Evolutionary conservation across 768 basidiomycete species (phyloP).

Genomic region (Amanita inopinata): DNA sequence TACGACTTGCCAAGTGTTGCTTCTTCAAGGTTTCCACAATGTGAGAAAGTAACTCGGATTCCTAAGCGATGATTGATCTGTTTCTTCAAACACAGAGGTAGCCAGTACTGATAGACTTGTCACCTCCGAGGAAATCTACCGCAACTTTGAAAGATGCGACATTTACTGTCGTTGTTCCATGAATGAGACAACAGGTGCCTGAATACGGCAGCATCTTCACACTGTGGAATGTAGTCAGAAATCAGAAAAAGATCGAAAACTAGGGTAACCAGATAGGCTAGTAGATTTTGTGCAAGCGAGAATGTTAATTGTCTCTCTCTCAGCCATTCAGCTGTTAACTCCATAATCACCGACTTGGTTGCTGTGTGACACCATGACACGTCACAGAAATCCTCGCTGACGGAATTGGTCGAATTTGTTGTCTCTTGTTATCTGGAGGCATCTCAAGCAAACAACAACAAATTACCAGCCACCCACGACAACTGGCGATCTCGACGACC

Average conservation of each 20-base stretch:
- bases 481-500: constrained; percentile 11
- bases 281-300: no score
- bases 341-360: no score
- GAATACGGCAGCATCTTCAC: no score
- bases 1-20: constrained; percentile 40
- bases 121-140: constrained; percentile 62
- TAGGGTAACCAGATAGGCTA: no score
- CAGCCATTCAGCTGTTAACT: no score
- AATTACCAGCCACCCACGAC: neutral
- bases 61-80: neutral
- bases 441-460: constrained; percentile 1
- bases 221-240: no score
- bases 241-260: no score
- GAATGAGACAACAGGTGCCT: neutral
- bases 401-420: no score
- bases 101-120: constrained; percentile 59
- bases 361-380: no score
- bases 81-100: constrained; percentile 25
- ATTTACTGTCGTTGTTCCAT: constrained; percentile 24
- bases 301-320: no score
- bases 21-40: constrained; percentile 63
- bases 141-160: constrained; percentile 58
- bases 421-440: neutral
- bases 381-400: no score
- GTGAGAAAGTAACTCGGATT: constrained; percentile 20